Conservation (phyloP, 1,139 yeast species). For the Zygotorulaspora mrakii region DNA sequence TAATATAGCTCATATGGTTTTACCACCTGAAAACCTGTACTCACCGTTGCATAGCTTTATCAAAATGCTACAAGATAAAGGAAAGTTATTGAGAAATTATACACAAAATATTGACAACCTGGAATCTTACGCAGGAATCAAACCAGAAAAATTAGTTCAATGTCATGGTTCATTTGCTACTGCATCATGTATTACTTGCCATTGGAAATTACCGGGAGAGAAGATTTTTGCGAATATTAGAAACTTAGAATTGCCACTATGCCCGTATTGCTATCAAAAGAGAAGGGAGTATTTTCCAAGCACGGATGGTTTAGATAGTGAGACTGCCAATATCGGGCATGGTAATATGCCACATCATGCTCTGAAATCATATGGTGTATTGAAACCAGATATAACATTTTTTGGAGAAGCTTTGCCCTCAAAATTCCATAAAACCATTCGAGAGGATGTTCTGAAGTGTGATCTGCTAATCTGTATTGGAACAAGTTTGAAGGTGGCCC, state of each 20-base stretch:
- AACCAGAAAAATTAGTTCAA: slow-evolving; percentile 69
- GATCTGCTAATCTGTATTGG: slow-evolving; percentile 87
- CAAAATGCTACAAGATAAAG: slow-evolving; percentile 66
- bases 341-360: slow-evolving; percentile 9
- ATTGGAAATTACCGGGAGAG: slow-evolving; percentile 63
- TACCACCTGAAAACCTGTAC: slow-evolving; percentile 71
- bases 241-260: slow-evolving; percentile 59
- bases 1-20: slow-evolving; percentile 79
- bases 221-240: slow-evolving; percentile 60
- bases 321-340: slow-evolving; percentile 31
- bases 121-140: slow-evolving; percentile 79
- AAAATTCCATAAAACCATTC: slow-evolving; percentile 61
- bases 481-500: slow-evolving; percentile 91
- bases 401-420: slow-evolving; percentile 86
- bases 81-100: slow-evolving; percentile 78
- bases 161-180: slow-evolving; percentile 96
- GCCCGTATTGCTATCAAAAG: slow-evolving; percentile 60
- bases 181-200: slow-evolving; percentile 84
- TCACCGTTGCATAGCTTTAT: slow-evolving; percentile 89
- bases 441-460: slow-evolving; percentile 59
- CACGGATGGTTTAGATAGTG: slow-evolving; percentile 10
- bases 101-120: slow-evolving; percentile 94
- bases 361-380: slow-evolving; percentile 64
- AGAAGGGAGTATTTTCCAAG: slow-evolving; percentile 40
- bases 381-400: slow-evolving; percentile 94